phyloP scores from a whole-genome alignment of 495 filamentous ascomycete species.

The Cercophora newfieldiana region DNA sequence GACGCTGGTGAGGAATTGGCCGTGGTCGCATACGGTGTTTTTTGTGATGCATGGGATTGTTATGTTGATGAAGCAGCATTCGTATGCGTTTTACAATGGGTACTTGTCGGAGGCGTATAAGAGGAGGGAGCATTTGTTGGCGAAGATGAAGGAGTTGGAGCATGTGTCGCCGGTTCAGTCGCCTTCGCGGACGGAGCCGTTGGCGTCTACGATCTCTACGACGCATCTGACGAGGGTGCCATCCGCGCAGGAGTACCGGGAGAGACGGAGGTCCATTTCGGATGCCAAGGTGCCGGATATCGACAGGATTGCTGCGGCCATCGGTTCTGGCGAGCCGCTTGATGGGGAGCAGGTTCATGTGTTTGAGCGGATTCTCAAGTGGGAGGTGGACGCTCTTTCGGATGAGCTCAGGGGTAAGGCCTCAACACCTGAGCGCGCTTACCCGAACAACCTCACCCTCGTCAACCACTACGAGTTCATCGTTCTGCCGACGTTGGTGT shows the following conservation, averaged over 20 bases:
- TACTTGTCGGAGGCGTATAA: constrained; percentile 63
- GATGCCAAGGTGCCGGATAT: constrained; percentile 37
- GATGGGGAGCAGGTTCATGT: constrained; percentile 58
- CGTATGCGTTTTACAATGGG: constrained; percentile 74
- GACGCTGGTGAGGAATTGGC: constrained; percentile 67
- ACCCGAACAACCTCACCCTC: constrained; percentile 68
- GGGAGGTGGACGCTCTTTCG: constrained; percentile 61
- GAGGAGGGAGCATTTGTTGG: constrained; percentile 38
- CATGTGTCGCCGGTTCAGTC: constrained; percentile 33
- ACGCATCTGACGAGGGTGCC: constrained; percentile 41
- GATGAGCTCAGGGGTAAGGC: constrained; percentile 63
- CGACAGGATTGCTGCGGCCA: constrained; percentile 53
- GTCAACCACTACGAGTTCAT: constrained; percentile 69
- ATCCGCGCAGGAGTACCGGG: constrained; percentile 38
- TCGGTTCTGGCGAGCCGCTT: constrained; percentile 57
- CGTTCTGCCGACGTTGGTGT: constrained; percentile 70
- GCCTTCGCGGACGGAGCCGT: constrained; percentile 37
- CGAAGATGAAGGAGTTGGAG: constrained; percentile 40
- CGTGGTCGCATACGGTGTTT: constrained; percentile 71
- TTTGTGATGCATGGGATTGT: constrained; percentile 69
- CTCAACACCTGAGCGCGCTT: constrained; percentile 42
- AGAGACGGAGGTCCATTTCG: constrained; percentile 45
- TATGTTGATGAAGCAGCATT: constrained; percentile 80
- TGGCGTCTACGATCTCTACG: constrained; percentile 37
- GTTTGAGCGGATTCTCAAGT: constrained; percentile 58